A percentile compares a stretch with the other conserved stretches of the same genome.
Evolutionary conservation across 177 flowering plant genomes (phyloP).

Genomic region (Telopea speciosissima): DNA sequence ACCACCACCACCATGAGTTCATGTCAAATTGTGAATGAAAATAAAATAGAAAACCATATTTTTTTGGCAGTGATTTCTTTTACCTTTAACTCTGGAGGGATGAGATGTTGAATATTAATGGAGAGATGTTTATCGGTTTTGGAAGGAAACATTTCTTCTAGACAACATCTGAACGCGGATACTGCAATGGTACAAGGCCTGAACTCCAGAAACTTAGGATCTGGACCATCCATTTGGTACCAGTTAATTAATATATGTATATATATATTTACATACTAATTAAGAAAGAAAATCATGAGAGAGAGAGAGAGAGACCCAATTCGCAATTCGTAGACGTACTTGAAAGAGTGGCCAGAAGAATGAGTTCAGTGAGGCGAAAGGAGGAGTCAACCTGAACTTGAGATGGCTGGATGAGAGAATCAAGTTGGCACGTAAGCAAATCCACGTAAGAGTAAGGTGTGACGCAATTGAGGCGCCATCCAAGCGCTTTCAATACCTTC

Average conservation of each 20-base stretch:
- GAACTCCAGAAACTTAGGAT: slow-evolving; percentile 36
- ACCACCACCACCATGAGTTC: no score
- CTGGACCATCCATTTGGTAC: slow-evolving; percentile 26
- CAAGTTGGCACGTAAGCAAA: slow-evolving; percentile 22
- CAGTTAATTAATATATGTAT: not conserved
- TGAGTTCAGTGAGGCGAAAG: slow-evolving; percentile 29
- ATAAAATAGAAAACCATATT: no score
- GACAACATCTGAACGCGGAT: slow-evolving; percentile 41
- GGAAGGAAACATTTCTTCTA: slow-evolving; percentile 30
- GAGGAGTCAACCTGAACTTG: slow-evolving; percentile 17
- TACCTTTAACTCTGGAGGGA: slow-evolving; percentile 40
- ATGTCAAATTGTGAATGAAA: no score
- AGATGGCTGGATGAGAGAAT: slow-evolving; percentile 20
- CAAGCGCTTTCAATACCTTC: slow-evolving; percentile 31
- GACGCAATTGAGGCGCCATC: slow-evolving; percentile 41
- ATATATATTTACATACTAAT: no score
- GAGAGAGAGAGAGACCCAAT: no score
- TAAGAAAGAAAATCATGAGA: no score
- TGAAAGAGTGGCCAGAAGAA: slow-evolving; percentile 35
- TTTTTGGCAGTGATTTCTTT: no score
- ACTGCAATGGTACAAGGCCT: slow-evolving; percentile 40
- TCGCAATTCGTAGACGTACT: slow-evolving; percentile 25
- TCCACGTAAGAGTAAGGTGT: slow-evolving; percentile 50
- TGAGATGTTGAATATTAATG: slow-evolving; percentile 19
- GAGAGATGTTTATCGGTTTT: slow-evolving; percentile 15